Evolutionary conservation across 805 yeast species (phyloP), one percentile per base, ranked within the genome.

Genomic region (Huiozyma naganishii): DNA sequence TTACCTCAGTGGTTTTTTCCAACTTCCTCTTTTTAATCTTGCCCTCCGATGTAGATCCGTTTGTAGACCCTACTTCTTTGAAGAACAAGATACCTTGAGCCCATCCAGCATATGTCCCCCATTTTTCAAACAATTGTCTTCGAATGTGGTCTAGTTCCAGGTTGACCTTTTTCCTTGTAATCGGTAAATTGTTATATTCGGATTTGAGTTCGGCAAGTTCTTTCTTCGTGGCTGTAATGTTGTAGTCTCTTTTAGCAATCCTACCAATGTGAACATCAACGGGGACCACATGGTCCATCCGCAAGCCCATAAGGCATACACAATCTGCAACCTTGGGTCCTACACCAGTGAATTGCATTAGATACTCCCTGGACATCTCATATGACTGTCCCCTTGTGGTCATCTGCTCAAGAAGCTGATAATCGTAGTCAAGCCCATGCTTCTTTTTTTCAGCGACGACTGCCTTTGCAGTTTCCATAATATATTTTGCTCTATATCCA

Each of bases 301-400:
- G 48, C 38, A 61, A 44, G 1, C 66, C 66, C 97, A 92, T 90
- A 38, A 92, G 68, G 50, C 94, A 80, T 11, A 92, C 92, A 61
- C 98, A 92, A 54, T 92, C 98, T 0, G 98, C 97, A 1, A 92
- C 97, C 64, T 92, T 92, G 0, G 97, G 97, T 0, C 98, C 98
- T 0, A 92, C 96, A 0, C 98, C 98, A 3, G 74, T 69, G 52
- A 83, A 81, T 48, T 74, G 70, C 49, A 82, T 67, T 36, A 92
- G 64, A 39, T 52, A 55, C 33, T 60, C 65, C 40, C 62, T 52
- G 11, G 57, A 46, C 29, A 54, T 51, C 35, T 65, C 57, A 1
- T 60, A 49, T 7, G 88, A 65, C 48, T 81, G 65, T 0, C 57
- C 56, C 29, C 65, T 55, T n/a, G 55, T 50, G 34, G 36, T 29